Conservation (phyloP, 371 early-diverging fungal species). For the Catenaria anguillulae region DNA sequence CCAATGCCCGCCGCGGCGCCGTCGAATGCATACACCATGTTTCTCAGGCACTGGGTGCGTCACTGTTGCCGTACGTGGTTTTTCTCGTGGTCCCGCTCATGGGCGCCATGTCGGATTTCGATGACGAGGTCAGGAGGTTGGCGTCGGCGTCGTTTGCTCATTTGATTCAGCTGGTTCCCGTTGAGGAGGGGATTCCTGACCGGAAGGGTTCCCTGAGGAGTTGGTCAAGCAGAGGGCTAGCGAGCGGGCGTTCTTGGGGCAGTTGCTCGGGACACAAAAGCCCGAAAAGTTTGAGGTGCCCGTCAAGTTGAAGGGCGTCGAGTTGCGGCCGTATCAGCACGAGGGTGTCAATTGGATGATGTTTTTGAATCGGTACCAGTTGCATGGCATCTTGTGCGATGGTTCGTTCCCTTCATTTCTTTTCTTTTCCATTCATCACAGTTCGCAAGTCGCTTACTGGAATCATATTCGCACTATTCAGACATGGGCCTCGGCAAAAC, state of each 20-base stretch:
- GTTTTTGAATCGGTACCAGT: constrained; percentile 86
- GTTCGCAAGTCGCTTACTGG: no score
- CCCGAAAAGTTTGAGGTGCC: constrained; percentile 77
- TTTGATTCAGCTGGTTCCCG: constrained; percentile 81
- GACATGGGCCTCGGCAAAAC: constrained; percentile 97
- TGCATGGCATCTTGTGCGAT: constrained; percentile 97
- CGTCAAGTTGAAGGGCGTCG: constrained; percentile 76
- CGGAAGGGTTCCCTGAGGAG: constrained; percentile 64
- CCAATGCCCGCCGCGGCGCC: constrained; percentile 69
- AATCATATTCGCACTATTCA: constrained; percentile 25
- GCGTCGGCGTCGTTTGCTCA: constrained; percentile 87
- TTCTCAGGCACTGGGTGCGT: constrained; percentile 30
- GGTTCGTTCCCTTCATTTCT: constrained; percentile 29
- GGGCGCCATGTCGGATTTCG: constrained; percentile 91
- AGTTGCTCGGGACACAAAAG: constrained; percentile 75
- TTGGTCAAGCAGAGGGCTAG: constrained; percentile 61
- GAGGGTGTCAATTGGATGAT: constrained; percentile 97
- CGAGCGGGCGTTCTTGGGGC: constrained; percentile 79
- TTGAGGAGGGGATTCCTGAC: constrained; percentile 75
- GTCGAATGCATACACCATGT: constrained; percentile 54
- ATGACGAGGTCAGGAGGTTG: constrained; percentile 72
- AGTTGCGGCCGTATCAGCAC: constrained; percentile 86
- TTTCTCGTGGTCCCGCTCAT: constrained; percentile 92
- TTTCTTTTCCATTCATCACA: no score
- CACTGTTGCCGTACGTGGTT: constrained; percentile 81